Percentiles rank a stretch among this genome's conserved stretches.
Conservation (phyloP, 352 stramenopile species). For the Globisporangium paroecandrum region DNA sequence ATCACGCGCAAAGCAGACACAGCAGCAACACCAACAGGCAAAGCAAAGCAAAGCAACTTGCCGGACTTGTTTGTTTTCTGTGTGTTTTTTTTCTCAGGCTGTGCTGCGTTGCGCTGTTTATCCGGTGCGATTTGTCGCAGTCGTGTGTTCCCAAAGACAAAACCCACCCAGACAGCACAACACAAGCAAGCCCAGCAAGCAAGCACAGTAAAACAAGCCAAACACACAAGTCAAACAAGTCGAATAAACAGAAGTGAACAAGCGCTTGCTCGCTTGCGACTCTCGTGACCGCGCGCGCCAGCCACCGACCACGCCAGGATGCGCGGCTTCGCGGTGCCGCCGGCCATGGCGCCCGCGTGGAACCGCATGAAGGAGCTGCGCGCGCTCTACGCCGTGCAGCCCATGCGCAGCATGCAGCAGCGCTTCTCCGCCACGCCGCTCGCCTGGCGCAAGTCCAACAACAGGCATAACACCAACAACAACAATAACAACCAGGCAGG, state of each 20-base stretch:
- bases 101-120: neutral
- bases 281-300: neutral
- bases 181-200: neutral
- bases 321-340: constrained; percentile 16
- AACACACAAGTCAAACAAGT: neutral
- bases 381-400: constrained; percentile 24
- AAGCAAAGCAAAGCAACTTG: constrained; percentile 3
- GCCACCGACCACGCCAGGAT: neutral
- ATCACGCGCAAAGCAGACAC: neutral
- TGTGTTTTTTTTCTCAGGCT: constrained; percentile 9
- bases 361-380: constrained; percentile 36
- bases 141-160: neutral
- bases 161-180: neutral
- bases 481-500: constrained; percentile 20
- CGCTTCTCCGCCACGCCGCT: constrained; percentile 36
- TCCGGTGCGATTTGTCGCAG: constrained; percentile 12
- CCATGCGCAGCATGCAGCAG: constrained; percentile 17
- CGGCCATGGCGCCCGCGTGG: constrained; percentile 41
- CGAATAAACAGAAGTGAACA: neutral
- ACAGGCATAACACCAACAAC: constrained; percentile 11
- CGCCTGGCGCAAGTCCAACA: constrained; percentile 25
- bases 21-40: neutral
- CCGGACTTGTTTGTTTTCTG: constrained; percentile 9
- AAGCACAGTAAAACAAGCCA: neutral
- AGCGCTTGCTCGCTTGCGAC: neutral